Base-by-base conservation (phyloP, 2,329 filamentous ascomycete species). In the Clarireedia monteithiana region DNA sequence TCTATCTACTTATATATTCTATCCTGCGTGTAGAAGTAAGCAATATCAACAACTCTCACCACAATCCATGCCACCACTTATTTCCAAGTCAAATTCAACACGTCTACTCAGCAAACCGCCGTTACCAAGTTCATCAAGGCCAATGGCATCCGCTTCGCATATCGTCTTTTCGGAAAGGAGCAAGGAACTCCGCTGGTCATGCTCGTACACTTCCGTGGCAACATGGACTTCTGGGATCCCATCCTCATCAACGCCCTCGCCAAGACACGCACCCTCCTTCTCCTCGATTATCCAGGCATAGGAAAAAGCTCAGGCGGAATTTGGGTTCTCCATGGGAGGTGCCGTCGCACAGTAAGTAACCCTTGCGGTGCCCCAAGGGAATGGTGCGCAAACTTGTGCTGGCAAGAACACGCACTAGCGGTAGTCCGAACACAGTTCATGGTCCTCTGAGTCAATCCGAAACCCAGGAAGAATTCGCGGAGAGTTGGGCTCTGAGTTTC, bases 241-340 rank as follows among this genome's bases (percentile, higher is more conserved):
- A 54, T 59, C 10, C 57, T 73, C 38, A 62, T 73, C 60, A 70
- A 72, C 48, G 53, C 60, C 10, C 62, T 73, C 10, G 66, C 67
- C 15, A 52, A 59, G 4, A 57, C 53, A 6, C 66, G 71, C 0
- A 64, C 63, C 1, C 57, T 73, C 42, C 58, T 74, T 40, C 60
- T 71, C 46, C 64, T 73, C 64, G 67, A 70, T 46, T n/a, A 12
- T 7, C 9, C 40, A 3, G 17, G 12, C 23, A 4, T 20, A 4
- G n/a, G 17, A 7, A 23, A 20, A 9, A 20, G 12, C 17, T 44
- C 40, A n/a, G 1, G 17, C 20, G 5, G 4, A 6, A 17, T 34
- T 34, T 4, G 30, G 30, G 2, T 34, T 12, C 30, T 34, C 30
- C 7, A 27, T 27, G 26, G 26, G 26, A 5, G 26, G 26, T 27